These are phyloP conservation scores for Aspergillus candidus DNA, from an alignment of 2,329 filamentous ascomycete species.

Conservation along the genomic window DNA sequence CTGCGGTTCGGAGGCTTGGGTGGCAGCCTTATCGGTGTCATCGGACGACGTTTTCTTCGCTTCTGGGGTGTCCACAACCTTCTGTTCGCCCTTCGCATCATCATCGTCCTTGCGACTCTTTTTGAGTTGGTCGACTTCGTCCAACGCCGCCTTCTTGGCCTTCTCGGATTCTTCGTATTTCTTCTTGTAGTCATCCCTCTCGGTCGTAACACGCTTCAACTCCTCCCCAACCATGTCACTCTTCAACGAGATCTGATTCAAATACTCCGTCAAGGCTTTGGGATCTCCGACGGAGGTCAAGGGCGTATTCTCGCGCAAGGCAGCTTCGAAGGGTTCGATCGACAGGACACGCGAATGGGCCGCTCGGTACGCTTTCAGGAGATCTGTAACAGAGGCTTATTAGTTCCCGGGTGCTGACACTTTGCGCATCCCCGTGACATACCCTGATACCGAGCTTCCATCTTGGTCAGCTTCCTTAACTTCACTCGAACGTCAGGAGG, in stretches of 20 bases:
- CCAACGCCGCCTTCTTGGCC: slow-evolving; percentile 54
- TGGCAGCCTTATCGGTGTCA: slow-evolving; percentile 24
- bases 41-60: slow-evolving; percentile 9
- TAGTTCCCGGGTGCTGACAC: background rate
- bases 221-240: slow-evolving; percentile 93
- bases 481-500: slow-evolving; percentile 68
- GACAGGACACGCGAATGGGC: slow-evolving; percentile 80
- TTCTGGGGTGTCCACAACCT: slow-evolving; percentile 11
- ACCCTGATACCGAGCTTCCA: slow-evolving; percentile 85
- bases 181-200: slow-evolving; percentile 74
- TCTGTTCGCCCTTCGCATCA: slow-evolving; percentile 19
- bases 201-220: slow-evolving; percentile 74
- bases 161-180: slow-evolving; percentile 65
- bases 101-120: slow-evolving; percentile 29
- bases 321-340: slow-evolving; percentile 90
- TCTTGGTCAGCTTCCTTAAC: slow-evolving; percentile 79
- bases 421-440: slow-evolving; percentile 12
- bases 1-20: slow-evolving; percentile 23
- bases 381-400: slow-evolving; percentile 50
- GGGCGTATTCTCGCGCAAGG: slow-evolving; percentile 85
- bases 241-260: slow-evolving; percentile 78
- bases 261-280: slow-evolving; percentile 76
- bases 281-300: slow-evolving; percentile 84
- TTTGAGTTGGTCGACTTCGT: slow-evolving; percentile 57
- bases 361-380: slow-evolving; percentile 84